phyloP scores from a whole-genome alignment of 495 filamentous ascomycete genomes.

The Talaromyces thailandensis region DNA sequence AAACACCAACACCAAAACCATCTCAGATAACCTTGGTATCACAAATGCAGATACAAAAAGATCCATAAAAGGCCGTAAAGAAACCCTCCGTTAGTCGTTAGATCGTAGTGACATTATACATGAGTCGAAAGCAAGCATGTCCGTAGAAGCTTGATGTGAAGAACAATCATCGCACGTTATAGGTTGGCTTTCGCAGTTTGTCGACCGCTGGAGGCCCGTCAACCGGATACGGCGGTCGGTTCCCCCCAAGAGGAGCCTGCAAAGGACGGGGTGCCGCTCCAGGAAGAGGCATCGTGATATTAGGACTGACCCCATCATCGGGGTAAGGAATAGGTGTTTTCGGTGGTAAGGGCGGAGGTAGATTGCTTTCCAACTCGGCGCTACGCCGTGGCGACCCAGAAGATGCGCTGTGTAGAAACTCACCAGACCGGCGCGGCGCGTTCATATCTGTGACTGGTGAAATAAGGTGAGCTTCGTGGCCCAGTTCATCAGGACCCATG shows the following conservation, averaged over 20 bases:
- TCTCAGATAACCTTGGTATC: not conserved
- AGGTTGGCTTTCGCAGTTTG: conserved; percentile 77
- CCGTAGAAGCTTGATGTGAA: not conserved
- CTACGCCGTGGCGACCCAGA: conserved; percentile 31
- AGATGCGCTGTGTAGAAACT: conserved; percentile 1
- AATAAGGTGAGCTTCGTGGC: conserved; percentile 29
- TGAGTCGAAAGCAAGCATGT: not conserved
- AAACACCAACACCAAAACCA: not conserved
- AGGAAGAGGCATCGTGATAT: conserved; percentile 27
- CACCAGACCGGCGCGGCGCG: conserved; percentile 23
- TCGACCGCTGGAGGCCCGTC: conserved; percentile 79
- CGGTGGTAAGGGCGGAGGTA: conserved; percentile 72
- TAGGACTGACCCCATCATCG: conserved; percentile 20
- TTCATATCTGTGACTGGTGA: conserved; percentile 14
- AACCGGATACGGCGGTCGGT: conserved; percentile 64
- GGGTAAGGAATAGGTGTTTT: conserved; percentile 69
- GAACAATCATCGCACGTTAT: conserved; percentile 43
- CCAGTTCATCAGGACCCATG: conserved; percentile 47
- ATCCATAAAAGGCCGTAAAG: not conserved
- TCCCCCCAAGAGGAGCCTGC: conserved; percentile 16
- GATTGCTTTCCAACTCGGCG: conserved; percentile 34
- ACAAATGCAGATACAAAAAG: not conserved
- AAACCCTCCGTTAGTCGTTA: not conserved
- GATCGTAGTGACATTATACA: not conserved
- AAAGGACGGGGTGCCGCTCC: conserved; percentile 10